Evolutionary conservation across 352 stramenopile species (phyloP).

Genomic region (Phytophthora meadii): DNA sequence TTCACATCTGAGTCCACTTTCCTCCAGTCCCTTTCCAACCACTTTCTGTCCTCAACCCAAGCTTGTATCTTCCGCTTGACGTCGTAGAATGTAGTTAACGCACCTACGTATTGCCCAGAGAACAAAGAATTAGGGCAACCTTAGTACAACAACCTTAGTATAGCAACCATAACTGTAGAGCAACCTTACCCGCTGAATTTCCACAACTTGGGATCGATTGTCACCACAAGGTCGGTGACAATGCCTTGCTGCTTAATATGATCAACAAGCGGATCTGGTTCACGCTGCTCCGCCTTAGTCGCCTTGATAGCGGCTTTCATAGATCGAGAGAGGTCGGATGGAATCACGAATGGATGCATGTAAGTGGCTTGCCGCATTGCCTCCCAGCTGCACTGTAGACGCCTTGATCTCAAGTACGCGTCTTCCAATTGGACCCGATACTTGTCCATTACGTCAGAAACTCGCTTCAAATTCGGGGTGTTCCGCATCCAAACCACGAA

Average conservation of each 20-base stretch:
- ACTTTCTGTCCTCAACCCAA: conserved; percentile 21
- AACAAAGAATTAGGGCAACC: background rate
- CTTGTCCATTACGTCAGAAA: conserved; percentile 8
- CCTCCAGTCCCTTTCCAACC: conserved; percentile 12
- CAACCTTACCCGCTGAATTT: conserved; percentile 21
- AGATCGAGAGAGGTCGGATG: background rate
- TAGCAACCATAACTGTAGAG: conserved; percentile 5
- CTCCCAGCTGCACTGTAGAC: conserved; percentile 13
- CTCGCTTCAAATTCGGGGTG: conserved; percentile 6
- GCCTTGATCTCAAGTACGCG: conserved; percentile 1
- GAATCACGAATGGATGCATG: conserved; percentile 13
- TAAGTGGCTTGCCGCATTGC: background rate
- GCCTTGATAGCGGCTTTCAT: conserved; percentile 2
- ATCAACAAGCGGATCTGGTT: background rate
- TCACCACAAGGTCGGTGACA: background rate
- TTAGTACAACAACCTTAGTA: too few relatives aligned
- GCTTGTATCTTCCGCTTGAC: background rate
- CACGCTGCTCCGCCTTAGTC: background rate
- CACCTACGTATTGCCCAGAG: background rate
- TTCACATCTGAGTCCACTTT: conserved; percentile 2
- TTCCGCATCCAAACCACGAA: conserved; percentile 4
- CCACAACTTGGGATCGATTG: conserved; percentile 10
- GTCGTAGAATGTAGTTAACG: conserved; percentile 5
- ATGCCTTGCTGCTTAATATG: conserved; percentile 5
- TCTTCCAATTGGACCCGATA: conserved; percentile 12